Base-by-base conservation (phyloP, 2,329 filamentous ascomycete genomes). In the Penicillium sp. region DNA sequence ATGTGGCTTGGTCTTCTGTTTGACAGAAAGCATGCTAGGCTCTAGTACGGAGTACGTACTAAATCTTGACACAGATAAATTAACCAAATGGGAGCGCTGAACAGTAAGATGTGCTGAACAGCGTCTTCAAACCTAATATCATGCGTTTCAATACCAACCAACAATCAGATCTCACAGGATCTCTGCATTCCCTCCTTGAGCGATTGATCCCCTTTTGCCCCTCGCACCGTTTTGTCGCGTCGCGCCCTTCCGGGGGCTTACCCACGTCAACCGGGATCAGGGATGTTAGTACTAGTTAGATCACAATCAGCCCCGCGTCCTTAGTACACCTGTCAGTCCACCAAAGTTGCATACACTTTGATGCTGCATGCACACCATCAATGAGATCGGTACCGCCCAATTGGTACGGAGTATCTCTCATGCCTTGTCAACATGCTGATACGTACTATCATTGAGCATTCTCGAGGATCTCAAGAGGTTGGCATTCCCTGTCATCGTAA, bases 401-500 rank as follows among this genome's bases (percentile, higher is more conserved):
- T 53, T 38, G 50, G 51, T 46, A 53, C 9, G 43, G 49, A 23
- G 28, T 52, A 26, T 38, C 26, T 42, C 42, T 43, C 28, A 46
- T 33, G 40, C 40, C n/a, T 2, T 2, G 9, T 14, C 20, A 21
- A 14, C 4, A 21, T 43, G 40, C 40, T 43, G 40, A 21, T 8
- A 43, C 35, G 18, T 18, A n/a, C n/a, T n/a, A n/a, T 35, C 30
- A 35, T 35, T 35, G 14, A 35, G 12, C 30, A 35, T 16, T 35
- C 30, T 35, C 30, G 30, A 35, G 3, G 30, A 35, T 35, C 30
- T 35, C 30, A 35, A 35, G 12, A 14, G 2, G 28, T 33, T 33
- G 30, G 12, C 72, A 82, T 75, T 51, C 77, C 73, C 70, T 72
- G 42, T 1, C 16, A 42, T 4, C 7, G 9, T 52, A 2, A 42